phyloP scores from a whole-genome alignment of 148 eudicot genomes.

The Rhododendron mucronatum region DNA sequence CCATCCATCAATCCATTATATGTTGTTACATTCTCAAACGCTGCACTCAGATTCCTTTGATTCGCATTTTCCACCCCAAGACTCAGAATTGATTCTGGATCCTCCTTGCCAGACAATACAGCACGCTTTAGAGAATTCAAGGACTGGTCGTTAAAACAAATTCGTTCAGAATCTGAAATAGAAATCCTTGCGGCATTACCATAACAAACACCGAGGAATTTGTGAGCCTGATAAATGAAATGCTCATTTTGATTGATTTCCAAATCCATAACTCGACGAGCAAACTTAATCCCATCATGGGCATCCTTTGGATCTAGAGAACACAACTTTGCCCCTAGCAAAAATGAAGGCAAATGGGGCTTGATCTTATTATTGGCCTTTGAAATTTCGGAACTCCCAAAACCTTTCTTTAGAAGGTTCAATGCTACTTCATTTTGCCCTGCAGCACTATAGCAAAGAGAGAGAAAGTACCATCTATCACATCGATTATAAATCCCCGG shows the following conservation, averaged over 20 bases:
- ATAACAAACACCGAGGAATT: constrained; percentile 70
- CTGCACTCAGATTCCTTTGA: constrained; percentile 63
- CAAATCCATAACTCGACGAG: constrained; percentile 39
- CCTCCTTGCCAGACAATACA: constrained; percentile 28
- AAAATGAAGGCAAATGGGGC: constrained; percentile 58
- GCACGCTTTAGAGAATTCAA: constrained; percentile 43
- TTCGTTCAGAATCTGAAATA: constrained; percentile 48
- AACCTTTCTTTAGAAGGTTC: constrained; percentile 51
- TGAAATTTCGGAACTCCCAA: constrained; percentile 60
- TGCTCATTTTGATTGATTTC: constrained; percentile 46
- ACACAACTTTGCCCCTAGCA: constrained; percentile 84
- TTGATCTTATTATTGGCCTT: constrained; percentile 47
- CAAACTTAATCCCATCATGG: constrained; percentile 60
- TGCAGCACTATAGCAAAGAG: constrained; percentile 82
- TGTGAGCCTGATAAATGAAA: constrained; percentile 54
- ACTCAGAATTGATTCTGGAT: constrained; percentile 53
- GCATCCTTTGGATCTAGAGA: constrained; percentile 48
- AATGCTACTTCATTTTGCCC: constrained; percentile 62
- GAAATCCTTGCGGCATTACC: constrained; percentile 69
- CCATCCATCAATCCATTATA: constrained; percentile 60
- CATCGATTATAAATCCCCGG: constrained; percentile 64
- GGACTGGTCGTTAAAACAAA: constrained; percentile 44
- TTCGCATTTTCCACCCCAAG: constrained; percentile 68
- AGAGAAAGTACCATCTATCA: constrained; percentile 90
- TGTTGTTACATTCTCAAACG: constrained; percentile 54